A percentile compares a stretch with the other conserved stretches of the same genome.
Evolutionary conservation across 83 land plant species (phyloP).

Genomic region (Diphasiastrum complanatum): DNA sequence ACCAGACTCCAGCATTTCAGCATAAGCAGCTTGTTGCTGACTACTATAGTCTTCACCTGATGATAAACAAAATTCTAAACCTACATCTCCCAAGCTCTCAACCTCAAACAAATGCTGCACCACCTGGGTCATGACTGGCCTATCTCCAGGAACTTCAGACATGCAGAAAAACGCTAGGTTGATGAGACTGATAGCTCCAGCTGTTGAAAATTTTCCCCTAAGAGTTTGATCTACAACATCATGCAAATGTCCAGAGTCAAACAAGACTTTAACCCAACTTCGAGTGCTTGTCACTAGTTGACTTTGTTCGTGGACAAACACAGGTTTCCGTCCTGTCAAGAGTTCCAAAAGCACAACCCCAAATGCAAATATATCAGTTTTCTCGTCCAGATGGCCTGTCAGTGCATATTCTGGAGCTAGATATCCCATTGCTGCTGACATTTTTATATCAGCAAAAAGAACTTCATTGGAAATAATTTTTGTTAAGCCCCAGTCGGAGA

Average conservation of each 20-base stretch:
- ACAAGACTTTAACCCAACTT: slow-evolving; percentile 19
- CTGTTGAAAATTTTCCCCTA: slow-evolving; percentile 32
- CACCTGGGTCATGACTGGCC: slow-evolving; percentile 49
- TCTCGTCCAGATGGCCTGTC: slow-evolving; percentile 56
- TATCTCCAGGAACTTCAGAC: slow-evolving; percentile 34
- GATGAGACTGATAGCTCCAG: slow-evolving; percentile 43
- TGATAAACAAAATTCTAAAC: not conserved
- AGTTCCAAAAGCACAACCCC: slow-evolving; percentile 63
- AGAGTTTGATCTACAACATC: slow-evolving; percentile 52
- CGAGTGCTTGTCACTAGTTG: not conserved
- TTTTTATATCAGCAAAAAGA: slow-evolving; percentile 55
- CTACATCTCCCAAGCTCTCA: not conserved
- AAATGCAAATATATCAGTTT: slow-evolving; percentile 70
- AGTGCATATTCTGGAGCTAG: slow-evolving; percentile 72
- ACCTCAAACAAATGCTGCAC: slow-evolving; percentile 14
- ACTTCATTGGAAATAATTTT: slow-evolving; percentile 67
- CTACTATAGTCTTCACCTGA: slow-evolving; percentile 15
- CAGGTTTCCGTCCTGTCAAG: slow-evolving; percentile 35
- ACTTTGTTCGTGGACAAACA: not conserved
- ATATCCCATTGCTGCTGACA: slow-evolving; percentile 70
- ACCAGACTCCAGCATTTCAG: slow-evolving; percentile 8
- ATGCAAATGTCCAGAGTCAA: slow-evolving; percentile 34
- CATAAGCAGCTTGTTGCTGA: slow-evolving; percentile 13
- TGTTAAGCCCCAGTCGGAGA: slow-evolving; percentile 54
- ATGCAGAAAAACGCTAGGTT: slow-evolving; percentile 53